phyloP scores from a whole-genome alignment of 495 filamentous ascomycete genomes.

The Chaetomium tenue region DNA sequence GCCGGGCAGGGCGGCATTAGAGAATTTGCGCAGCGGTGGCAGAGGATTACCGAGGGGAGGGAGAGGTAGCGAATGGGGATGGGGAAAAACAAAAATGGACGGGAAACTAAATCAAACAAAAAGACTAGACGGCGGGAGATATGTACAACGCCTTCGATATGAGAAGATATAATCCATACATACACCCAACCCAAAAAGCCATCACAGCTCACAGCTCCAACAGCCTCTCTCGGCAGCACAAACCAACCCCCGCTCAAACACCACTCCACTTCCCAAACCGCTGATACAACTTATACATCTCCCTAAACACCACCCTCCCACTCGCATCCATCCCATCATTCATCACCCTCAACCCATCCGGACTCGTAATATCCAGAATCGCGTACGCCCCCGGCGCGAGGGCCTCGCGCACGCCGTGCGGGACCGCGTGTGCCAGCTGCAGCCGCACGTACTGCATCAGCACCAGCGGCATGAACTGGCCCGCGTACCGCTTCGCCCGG shows the following conservation, averaged over 20 bases:
- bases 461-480: slow-evolving; percentile 69
- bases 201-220: not conserved
- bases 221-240: no score
- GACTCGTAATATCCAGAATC: slow-evolving; percentile 64
- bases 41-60: slow-evolving; percentile 54
- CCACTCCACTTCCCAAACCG: slow-evolving; percentile 71
- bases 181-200: not conserved
- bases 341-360: slow-evolving; percentile 61
- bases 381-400: slow-evolving; percentile 71
- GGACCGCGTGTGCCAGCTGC: slow-evolving; percentile 52
- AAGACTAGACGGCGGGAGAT: not conserved
- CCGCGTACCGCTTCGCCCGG: slow-evolving; percentile 70
- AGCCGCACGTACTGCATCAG: slow-evolving; percentile 68
- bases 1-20: slow-evolving; percentile 71
- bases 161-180: no score
- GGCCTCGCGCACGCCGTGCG: slow-evolving; percentile 61
- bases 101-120: not conserved
- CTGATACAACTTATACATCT: slow-evolving; percentile 66
- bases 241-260: slow-evolving; percentile 23
- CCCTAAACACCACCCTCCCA: slow-evolving; percentile 67
- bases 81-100: not conserved
- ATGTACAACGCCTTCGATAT: no score
- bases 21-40: slow-evolving; percentile 87
- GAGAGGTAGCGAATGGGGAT: not conserved
- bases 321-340: slow-evolving; percentile 67